Evolutionary conservation across 2,329 filamentous ascomycete species (phyloP), one percentile per base, ranked within the genome.

Genomic region (Hypoxylon sp.): DNA sequence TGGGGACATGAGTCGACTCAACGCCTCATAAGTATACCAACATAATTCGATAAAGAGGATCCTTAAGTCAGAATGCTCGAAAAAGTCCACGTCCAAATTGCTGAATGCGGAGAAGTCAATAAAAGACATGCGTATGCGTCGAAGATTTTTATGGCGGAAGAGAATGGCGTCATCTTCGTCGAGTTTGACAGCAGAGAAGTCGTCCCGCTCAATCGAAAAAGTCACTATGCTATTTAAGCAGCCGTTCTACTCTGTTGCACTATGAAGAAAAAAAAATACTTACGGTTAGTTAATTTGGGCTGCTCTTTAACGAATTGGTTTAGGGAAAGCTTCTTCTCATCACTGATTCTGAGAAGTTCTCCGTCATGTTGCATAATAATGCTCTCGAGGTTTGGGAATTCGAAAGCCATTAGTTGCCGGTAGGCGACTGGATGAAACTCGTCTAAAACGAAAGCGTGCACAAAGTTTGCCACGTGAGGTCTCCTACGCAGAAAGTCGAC

Each of bases 381-480:
- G 46, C 63, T 69, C 32, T 69, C 67, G 38, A 69, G 63, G 17
- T 67, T 63, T 19, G 63, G 60, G n/a, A 69, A 69, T 28, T 59
- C 57, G 21, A 63, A 61, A 11, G 59, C 52, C 67, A 69, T 63
- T 14, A 69, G 63, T 17, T 63, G 56, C 28, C 67, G 43, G 34
- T 69, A 69, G 11, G 63, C 67, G 25, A 69, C 51, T 13, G 67
- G 67, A 23, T 69, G 50, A n/a, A 69, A 69, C 48, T 69, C 67
- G 25, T 69, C 67, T 11, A 69, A 60, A 21, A 67, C 56, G 46
- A 69, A 56, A 30, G 41, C 55, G 28, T 53, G 67, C 14, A 69
- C 56, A 11, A 59, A 46, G 32, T 13, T 14, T n/a, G 34, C 50
- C 34, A 69, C 51, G 19, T 69, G 59, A 59, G 67, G 67, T 21